Evolutionary conservation across 2,329 filamentous ascomycete species (phyloP), one percentile per base, ranked within the genome.

Genomic region (Trichoderma semiorbis): DNA sequence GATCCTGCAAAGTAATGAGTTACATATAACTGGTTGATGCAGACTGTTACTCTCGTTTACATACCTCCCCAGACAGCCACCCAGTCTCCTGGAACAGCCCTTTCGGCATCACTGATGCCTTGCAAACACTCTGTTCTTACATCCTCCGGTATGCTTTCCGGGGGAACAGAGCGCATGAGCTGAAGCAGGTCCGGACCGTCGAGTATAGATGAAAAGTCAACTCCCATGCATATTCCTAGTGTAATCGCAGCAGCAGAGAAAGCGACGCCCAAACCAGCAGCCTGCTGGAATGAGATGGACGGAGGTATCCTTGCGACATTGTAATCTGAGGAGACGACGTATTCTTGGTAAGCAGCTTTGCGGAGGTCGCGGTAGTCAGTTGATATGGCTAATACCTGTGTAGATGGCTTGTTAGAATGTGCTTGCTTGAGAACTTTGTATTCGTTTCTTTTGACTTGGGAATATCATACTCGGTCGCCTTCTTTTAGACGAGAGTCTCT

Each of bases 301-400:
- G 81, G 79, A 0, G 91, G 91, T 21, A 93, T 84, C 7, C 87
- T 85, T 6, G 90, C 89, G 0, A 88, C 86, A 76, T 93, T 93
- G 80, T 87, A 92, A 73, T 88, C 85, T 0, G 87, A 88, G 0
- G 90, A 87, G 5, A 93, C 84, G 21, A 88, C 88, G 75, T 91
- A 93, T 77, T 93, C 83, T 78, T 93, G 91, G 77, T 90, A 93
- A 1, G 90, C 89, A 1, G 90, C 90, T 79, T 93, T 93, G 39
- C 91, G 86, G 24, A 89, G 84, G 76, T 93, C 91, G 18, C 91
- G 87, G 77, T 93, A 93, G 80, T 93, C 91, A 34, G 91, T 93
- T 0, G 91, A 92, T 16, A 92, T 89, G n/a, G 88, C 88, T 39
- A 92, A 85, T 11, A 86, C 84, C 80, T 83, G 53, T 14, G 36